Evolutionary conservation across 2,329 filamentous ascomycete species (phyloP).

Genomic region (Aureobasidium sp.): DNA sequence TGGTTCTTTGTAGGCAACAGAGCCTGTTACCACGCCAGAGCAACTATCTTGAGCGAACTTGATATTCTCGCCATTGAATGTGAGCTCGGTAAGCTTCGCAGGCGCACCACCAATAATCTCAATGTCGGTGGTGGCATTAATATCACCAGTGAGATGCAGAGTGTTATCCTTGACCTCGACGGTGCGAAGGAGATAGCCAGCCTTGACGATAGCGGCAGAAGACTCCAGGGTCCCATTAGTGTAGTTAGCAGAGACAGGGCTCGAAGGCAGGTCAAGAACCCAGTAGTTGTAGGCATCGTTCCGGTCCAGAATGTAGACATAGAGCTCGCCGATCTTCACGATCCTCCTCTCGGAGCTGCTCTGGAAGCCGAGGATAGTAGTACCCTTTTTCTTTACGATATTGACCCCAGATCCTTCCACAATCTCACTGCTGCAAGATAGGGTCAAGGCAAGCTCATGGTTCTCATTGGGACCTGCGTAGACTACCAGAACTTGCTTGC

Average conservation of each 20-base stretch:
- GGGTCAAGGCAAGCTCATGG: constrained; percentile 51
- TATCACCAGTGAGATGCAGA: constrained; percentile 58
- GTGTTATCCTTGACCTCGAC: constrained; percentile 47
- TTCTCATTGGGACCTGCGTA: constrained; percentile 55
- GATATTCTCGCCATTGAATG: constrained; percentile 48
- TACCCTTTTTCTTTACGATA: constrained; percentile 30
- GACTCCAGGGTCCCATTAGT: constrained; percentile 26
- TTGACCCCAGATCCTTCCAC: constrained; percentile 34
- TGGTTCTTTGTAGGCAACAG: constrained; percentile 43
- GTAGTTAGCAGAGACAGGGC: constrained; percentile 23
- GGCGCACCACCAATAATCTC: constrained; percentile 59
- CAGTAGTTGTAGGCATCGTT: constrained; percentile 62
- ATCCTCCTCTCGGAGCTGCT: constrained; percentile 46
- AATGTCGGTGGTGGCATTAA: constrained; percentile 59
- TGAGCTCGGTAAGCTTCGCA: constrained; percentile 42
- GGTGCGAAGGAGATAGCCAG: constrained; percentile 55
- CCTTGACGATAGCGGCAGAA: constrained; percentile 49
- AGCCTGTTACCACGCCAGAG: constrained; percentile 37
- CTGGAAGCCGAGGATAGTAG: constrained; percentile 46
- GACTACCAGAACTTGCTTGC: constrained; percentile 41
- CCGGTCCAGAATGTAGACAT: constrained; percentile 43
- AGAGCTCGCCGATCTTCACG: constrained; percentile 41
- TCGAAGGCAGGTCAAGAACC: constrained; percentile 47
- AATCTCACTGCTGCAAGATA: constrained; percentile 26
- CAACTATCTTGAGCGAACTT: constrained; percentile 24